A percentile compares a stretch with the other conserved stretches of the same genome.
These are phyloP conservation scores for Pelargonium australe DNA, from an alignment of 441 rosid genomes.

Conservation along the genomic window DNA sequence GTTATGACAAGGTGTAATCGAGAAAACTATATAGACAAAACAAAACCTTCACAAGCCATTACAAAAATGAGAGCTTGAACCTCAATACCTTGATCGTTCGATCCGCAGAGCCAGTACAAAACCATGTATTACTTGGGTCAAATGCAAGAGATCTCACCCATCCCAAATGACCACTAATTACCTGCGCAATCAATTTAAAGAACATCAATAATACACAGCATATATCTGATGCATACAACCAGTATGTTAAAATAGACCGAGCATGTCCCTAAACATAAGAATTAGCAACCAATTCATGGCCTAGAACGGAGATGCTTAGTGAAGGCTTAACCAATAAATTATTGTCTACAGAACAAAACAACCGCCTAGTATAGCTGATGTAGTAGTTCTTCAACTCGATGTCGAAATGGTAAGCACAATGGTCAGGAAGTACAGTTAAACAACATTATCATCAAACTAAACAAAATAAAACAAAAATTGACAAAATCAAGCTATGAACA, in stretches of 20 bases:
- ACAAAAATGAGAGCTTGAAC: conserved; percentile 8
- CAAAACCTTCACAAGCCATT: background rate
- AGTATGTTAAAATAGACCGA: background rate
- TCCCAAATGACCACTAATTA: conserved; percentile 91
- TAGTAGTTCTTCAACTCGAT: background rate
- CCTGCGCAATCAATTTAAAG: conserved; percentile 32
- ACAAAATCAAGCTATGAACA: background rate
- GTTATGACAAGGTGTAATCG: conserved; percentile 3
- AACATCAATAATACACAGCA: background rate
- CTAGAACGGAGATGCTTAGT: no score
- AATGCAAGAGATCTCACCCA: conserved; percentile 95
- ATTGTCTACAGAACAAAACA: background rate
- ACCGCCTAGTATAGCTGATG: background rate
- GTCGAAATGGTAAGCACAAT: background rate
- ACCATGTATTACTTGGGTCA: conserved; percentile 94
- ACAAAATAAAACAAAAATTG: background rate
- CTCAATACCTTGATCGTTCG: conserved; percentile 77
- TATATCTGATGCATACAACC: background rate
- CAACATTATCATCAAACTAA: background rate
- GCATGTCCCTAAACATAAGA: background rate
- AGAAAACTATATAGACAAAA: background rate
- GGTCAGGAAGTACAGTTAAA: background rate
- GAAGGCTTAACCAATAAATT: background rate
- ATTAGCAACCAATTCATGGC: background rate
- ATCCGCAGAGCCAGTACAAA: conserved; percentile 98